Evolutionary conservation across 148 eudicot genomes (phyloP).

Genomic region (Spergularia bocconei): DNA sequence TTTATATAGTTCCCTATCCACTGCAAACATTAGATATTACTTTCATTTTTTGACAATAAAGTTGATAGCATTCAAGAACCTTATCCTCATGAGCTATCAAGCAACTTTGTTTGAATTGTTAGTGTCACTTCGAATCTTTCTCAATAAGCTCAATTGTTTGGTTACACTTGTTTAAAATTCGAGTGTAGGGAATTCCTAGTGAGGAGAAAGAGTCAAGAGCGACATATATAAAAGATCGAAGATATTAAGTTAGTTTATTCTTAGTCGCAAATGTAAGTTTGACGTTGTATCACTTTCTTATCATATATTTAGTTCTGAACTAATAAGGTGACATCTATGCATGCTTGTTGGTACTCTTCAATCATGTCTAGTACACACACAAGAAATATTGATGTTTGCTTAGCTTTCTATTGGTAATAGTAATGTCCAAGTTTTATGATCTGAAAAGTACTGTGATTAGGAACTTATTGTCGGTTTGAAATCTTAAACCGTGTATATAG

Average conservation of each 20-base stretch:
- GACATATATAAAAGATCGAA: constrained; percentile 2
- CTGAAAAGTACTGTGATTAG: not conserved
- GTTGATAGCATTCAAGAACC: constrained; percentile 19
- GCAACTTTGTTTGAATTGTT: constrained; percentile 19
- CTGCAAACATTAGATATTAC: constrained; percentile 7
- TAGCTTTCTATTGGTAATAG: not conserved
- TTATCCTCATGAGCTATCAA: constrained; percentile 17
- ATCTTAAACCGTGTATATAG: not conserved
- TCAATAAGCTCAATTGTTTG: constrained; percentile 16
- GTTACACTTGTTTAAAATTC: constrained; percentile 20
- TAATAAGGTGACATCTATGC: too few relatives aligned
- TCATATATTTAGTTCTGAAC: too few relatives aligned
- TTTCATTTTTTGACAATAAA: constrained; percentile 22
- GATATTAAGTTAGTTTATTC: constrained; percentile 12
- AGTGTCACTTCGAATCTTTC: constrained; percentile 24
- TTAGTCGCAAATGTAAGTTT: not conserved
- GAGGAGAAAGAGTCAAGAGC: not conserved
- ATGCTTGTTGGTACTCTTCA: too few relatives aligned
- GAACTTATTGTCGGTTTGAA: not conserved
- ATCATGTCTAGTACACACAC: not conserved
- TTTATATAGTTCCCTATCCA: constrained; percentile 26
- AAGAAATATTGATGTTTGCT: not conserved
- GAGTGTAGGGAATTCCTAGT: not conserved
- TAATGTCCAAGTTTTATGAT: too few relatives aligned
- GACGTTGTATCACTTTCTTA: not conserved